phyloP scores from a whole-genome alignment of 1,284 basidiomycete genomes.

The Cystobasidium sp. region DNA sequence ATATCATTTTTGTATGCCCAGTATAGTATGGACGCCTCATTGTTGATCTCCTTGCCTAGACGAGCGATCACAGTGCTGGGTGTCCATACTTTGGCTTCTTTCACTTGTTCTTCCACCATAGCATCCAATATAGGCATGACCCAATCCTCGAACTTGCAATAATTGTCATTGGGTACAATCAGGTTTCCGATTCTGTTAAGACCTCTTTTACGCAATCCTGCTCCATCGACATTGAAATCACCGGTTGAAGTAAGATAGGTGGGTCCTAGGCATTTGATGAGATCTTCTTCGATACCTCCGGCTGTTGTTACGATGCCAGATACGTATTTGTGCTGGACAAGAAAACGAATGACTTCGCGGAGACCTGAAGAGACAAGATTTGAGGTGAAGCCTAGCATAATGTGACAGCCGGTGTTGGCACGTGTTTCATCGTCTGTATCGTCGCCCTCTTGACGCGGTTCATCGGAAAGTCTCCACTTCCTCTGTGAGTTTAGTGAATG shows the following conservation, averaged over 20 bases:
- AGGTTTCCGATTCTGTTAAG: slow-evolving; percentile 99
- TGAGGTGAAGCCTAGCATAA: slow-evolving; percentile 98
- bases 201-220: slow-evolving; percentile 80
- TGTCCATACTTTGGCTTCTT: slow-evolving; percentile 67
- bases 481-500: slow-evolving; percentile 61
- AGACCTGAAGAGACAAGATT: slow-evolving; percentile 98
- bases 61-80: slow-evolving; percentile 92
- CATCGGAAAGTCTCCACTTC: slow-evolving; percentile 80
- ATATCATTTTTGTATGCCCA: slow-evolving; percentile 99
- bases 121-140: slow-evolving; percentile 88
- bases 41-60: slow-evolving; percentile 92
- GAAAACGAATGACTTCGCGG: slow-evolving; percentile 87
- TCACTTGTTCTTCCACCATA: slow-evolving; percentile 85
- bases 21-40: slow-evolving; percentile 90
- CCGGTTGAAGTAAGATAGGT: slow-evolving; percentile 76
- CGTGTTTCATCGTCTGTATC: slow-evolving; percentile 67
- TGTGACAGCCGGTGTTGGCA: slow-evolving; percentile 72
- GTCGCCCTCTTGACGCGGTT: slow-evolving; percentile 74
- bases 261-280: slow-evolving; percentile 96
- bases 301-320: slow-evolving; percentile 93
- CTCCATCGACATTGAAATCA: slow-evolving; percentile 87
- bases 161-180: slow-evolving; percentile 96
- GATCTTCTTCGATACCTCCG: slow-evolving; percentile 97
- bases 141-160: slow-evolving; percentile 99
- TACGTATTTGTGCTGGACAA: slow-evolving; percentile 92